These are phyloP conservation scores for Lolium multiflorum DNA, from an alignment of 176 grass and related monocot genomes.

Conservation along the genomic window DNA sequence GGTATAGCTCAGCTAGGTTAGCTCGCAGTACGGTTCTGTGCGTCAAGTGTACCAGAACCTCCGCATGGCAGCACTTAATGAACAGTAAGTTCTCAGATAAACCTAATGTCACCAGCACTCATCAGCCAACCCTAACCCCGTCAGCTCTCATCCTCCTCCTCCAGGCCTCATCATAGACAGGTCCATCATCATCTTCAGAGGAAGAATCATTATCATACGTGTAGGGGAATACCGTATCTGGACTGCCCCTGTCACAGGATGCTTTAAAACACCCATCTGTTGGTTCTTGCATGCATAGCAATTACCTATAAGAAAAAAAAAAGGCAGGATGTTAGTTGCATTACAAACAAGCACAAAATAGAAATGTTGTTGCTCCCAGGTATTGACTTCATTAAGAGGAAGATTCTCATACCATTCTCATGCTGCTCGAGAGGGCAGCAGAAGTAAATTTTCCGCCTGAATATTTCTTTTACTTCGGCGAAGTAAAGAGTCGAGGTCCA, in stretches of 20 bases:
- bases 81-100: neutral
- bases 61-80: neutral
- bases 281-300: conserved; percentile 28
- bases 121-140: neutral
- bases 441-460: conserved; percentile 3
- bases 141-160: neutral
- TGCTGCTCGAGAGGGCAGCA: conserved; percentile 13
- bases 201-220: neutral
- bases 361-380: neutral
- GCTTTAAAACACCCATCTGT: conserved; percentile 20
- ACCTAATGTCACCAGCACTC: neutral
- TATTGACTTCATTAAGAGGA: neutral
- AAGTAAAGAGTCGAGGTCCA: neutral
- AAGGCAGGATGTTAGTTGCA: neutral
- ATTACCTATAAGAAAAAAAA: neutral
- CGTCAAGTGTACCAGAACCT: too few relatives aligned
- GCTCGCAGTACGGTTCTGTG: too few relatives aligned
- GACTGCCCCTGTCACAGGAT: conserved; percentile 18
- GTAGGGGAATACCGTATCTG: neutral
- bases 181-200: neutral
- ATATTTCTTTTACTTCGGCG: conserved; percentile 28
- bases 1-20: too few relatives aligned
- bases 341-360: neutral
- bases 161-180: neutral
- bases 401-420: conserved; percentile 17